Conservation (phyloP, 306 rosid species). For the Fragaria iinumae region DNA sequence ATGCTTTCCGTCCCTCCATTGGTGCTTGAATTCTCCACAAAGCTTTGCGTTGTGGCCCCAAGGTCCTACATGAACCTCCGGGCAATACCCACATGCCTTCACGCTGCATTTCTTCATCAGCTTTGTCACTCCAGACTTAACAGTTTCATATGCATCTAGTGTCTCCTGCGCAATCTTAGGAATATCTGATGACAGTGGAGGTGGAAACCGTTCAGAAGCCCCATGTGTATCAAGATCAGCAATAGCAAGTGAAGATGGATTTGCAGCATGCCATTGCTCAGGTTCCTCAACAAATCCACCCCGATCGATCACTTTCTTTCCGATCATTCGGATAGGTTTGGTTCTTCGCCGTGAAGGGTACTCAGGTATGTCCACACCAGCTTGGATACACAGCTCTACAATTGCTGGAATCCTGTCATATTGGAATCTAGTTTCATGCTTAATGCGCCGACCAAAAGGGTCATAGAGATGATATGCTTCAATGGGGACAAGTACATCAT, state of each 20-base stretch:
- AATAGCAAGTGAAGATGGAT: conserved; percentile 40
- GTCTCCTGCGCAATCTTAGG: conserved; percentile 82
- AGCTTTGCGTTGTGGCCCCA: conserved; percentile 98
- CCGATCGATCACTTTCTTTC: conserved; percentile 68
- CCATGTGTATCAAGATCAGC: conserved; percentile 71
- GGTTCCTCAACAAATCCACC: conserved; percentile 80
- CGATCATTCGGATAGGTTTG: conserved; percentile 69
- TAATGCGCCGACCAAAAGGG: conserved; percentile 87
- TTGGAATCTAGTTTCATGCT: conserved; percentile 77
- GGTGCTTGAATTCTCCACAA: conserved; percentile 95
- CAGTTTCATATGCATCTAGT: conserved; percentile 60
- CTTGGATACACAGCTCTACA: conserved; percentile 95
- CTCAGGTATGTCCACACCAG: conserved; percentile 89
- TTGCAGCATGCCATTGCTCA: conserved; percentile 45
- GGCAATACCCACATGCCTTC: conserved; percentile 93
- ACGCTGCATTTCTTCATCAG: conserved; percentile 87
- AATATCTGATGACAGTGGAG: conserved; percentile 49
- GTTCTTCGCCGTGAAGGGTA: conserved; percentile 94
- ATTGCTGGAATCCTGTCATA: conserved; percentile 92
- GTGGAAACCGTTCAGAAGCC: conserved; percentile 55
- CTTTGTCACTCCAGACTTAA: conserved; percentile 56
- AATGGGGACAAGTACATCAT: conserved; percentile 76
- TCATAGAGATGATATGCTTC: conserved; percentile 90
- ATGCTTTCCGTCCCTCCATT: conserved; percentile 99
- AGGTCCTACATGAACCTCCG: conserved; percentile 99